phyloP scores from a whole-genome alignment of 306 rosid species.

The Mimosa bimucronata region DNA sequence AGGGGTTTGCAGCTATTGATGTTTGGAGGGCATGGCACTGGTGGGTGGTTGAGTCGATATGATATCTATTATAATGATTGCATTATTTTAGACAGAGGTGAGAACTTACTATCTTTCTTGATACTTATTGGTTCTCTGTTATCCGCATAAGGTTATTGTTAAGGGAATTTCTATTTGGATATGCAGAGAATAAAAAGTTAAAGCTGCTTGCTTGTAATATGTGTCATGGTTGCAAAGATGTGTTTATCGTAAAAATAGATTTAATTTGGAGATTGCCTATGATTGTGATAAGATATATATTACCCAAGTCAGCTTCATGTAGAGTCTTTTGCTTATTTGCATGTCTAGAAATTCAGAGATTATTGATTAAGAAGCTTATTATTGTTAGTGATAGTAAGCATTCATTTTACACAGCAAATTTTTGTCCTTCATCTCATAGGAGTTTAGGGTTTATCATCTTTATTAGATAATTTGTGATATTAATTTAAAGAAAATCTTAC shows the following conservation, averaged over 20 bases:
- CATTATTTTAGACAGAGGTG: slow-evolving; percentile 85
- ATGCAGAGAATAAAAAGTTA: background rate
- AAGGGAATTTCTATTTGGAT: background rate
- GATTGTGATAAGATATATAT: background rate
- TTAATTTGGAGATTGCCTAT: slow-evolving; percentile 5
- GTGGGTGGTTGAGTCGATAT: slow-evolving; percentile 99
- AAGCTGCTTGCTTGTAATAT: background rate
- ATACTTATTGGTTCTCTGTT: background rate
- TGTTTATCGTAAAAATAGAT: slow-evolving; percentile 10
- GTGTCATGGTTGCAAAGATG: background rate
- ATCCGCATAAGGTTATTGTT: background rate
- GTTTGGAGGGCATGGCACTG: slow-evolving; percentile 99
- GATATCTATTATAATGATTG: slow-evolving; percentile 92
- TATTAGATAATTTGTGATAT: background rate
- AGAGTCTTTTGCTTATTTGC: slow-evolving; percentile 21
- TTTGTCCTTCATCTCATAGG: slow-evolving; percentile 10
- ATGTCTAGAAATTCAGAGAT: background rate
- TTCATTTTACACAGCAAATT: slow-evolving; percentile 5
- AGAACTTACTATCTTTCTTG: slow-evolving; percentile 44
- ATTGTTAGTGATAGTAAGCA: background rate
- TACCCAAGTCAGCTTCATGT: slow-evolving; percentile 19
- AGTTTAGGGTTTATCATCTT: slow-evolving; percentile 4
- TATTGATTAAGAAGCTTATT: background rate
- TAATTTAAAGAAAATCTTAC: background rate
- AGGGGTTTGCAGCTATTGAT: slow-evolving; percentile 67